Evolutionary conservation across 2,329 filamentous ascomycete species (phyloP).

Genomic region (Bipolaris bicolor): DNA sequence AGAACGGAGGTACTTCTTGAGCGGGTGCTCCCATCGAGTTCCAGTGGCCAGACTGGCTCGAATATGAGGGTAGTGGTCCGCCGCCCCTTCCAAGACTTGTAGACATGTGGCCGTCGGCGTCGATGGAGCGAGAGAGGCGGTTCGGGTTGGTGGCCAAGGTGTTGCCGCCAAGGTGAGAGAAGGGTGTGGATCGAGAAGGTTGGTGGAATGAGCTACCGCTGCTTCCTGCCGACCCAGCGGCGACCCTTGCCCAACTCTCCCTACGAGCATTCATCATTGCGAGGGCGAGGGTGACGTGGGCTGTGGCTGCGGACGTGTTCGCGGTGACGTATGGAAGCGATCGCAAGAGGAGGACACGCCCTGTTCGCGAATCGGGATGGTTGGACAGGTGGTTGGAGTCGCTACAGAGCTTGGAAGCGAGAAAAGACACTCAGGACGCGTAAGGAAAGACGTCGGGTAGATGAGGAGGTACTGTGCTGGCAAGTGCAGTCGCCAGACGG

Average conservation of each 20-base stretch:
- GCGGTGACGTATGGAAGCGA: constrained; percentile 8
- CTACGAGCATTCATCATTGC: constrained; percentile 22
- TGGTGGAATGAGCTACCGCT: constrained; percentile 42
- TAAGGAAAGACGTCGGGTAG: constrained; percentile 20
- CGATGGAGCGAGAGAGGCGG: constrained; percentile 50
- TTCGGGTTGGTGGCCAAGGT: constrained; percentile 38
- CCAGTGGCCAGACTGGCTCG: constrained; percentile 54
- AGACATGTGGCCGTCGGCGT: constrained; percentile 58
- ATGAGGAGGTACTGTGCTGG: constrained; percentile 22
- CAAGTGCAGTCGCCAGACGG: constrained; percentile 17
- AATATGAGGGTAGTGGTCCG: constrained; percentile 53
- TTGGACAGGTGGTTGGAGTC: not conserved
- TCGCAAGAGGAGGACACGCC: constrained; percentile 2
- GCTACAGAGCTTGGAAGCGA: constrained; percentile 5
- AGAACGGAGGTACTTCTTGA: constrained; percentile 62
- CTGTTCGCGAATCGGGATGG: constrained; percentile 33
- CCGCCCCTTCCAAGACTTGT: constrained; percentile 51
- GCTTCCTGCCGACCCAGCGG: constrained; percentile 56
- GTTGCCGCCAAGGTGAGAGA: constrained; percentile 63
- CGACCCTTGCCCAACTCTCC: constrained; percentile 64
- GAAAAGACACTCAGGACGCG: constrained; percentile 18
- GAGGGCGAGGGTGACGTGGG: constrained; percentile 10
- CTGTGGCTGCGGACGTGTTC: constrained; percentile 53
- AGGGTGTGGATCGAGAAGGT: constrained; percentile 51
- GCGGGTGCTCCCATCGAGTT: constrained; percentile 32